Evolutionary conservation across 192 early-diverging fungal genomes (phyloP), one percentile per base, ranked within the genome.

Genomic region (Podila horticola): DNA sequence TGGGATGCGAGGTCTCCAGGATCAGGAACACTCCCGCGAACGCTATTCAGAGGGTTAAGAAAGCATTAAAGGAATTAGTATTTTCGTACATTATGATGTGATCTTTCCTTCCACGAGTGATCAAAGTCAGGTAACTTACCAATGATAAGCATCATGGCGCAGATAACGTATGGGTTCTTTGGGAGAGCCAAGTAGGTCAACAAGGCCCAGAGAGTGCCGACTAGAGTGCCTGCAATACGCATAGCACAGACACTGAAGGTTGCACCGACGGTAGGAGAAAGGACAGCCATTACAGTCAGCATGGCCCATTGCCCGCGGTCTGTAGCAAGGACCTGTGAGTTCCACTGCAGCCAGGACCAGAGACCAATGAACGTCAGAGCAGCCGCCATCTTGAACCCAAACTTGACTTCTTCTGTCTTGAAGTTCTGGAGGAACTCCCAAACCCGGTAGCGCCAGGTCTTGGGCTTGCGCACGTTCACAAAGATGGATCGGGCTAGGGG

Each of bases 291-390:
- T 1, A 88, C 84, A 3, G 87, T 83, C 72, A 88, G 50, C 45
- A 79, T 72, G n/a, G 85, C 73, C 87, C 87, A 88, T 62, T 86
- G 85, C 26, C 87, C 86, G 48, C 85, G 79, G 34, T 79, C 82
- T 15, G 31, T 62, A 11, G 63, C 50, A 29, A 84, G 71, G 50
- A 71, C 64, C 0, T 29, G 61, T 22, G 41, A 64, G 51, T 74
- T 81, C 24, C 75, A 71, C 1, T 76, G 69, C 19, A 88, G 36
- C 61, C 83, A 88, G 1, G 87, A 84, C 48, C 79, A 83, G 7
- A 86, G 38, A 61, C 79, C 77, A 28, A 86, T 63, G 15, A 85
- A 64, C 0, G 72, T 55, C 1, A 88, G 71, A 15, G 79, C 84
- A 3, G 62, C 29, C 6, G 85, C 87, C 85, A 88, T 88, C 65